Base-by-base conservation (phyloP, 805 yeast genomes). In the Barnettozyma sucrosica region DNA sequence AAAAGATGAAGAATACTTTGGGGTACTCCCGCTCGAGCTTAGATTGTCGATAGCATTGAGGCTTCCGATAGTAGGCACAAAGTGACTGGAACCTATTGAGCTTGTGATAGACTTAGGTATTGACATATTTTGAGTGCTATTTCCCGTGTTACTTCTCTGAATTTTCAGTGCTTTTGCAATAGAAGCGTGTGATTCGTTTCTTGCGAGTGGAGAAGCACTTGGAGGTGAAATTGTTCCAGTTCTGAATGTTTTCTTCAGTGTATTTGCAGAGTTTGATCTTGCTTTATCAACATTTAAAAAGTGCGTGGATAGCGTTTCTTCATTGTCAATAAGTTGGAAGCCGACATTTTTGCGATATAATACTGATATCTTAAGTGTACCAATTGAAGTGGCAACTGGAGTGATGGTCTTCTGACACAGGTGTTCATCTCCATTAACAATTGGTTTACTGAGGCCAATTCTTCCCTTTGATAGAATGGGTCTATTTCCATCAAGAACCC, bases 391-490 rank as follows among this genome's bases (percentile, higher is more conserved):
- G 47, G 76, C 72, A 3, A 93, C 78, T 0, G 95, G 88, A 5
- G 78, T 74, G 46, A 93, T 76, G 47, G 72, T 72, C 56, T 79
- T 79, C 43, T 83, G 85, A 23, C 72, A 73, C 49, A 85, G 67
- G 57, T 83, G 87, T 16, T 80, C 67, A 16, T 66, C 66, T 1
- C 48, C 33, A 18, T 19, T 43, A 21, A 80, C 74, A 3, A 83
- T 74, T 4, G 83, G 69, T 61, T 85, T 84, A 51, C 92, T 82
- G 46, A 92, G 71, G 0, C 97, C 97, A 21, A 89, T 77, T 51
- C 97, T 70, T 3, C 96, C 96, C 61, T 81, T 83, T 1, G 95
- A 83, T 10, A 81, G 72, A 25, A 90, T 85, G 1, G 93, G 84
- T 54, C 80, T 78, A 14, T 83, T 76, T 0, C 96, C 97, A 62